Evolutionary conservation across 306 rosid genomes (phyloP), one percentile per base, ranked within the genome.

Genomic region (Cucurbita ficifolia): DNA sequence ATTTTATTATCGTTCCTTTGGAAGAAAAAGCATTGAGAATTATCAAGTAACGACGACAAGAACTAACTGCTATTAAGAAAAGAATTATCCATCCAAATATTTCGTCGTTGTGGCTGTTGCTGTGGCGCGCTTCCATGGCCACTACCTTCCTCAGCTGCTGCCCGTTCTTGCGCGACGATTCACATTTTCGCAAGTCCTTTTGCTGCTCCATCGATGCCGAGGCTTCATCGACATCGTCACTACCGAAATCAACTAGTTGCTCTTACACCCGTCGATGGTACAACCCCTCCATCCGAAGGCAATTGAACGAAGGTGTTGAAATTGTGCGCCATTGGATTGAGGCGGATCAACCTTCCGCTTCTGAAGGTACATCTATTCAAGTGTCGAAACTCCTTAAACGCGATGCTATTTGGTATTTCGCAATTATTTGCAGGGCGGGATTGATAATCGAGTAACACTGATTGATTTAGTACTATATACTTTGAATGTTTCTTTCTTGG

Each of bases 291-390:
- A 46, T 79, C 56, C 75, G 53, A n/a, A 46, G 60, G 10, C 77
- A 75, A 22, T 80, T 69, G 48, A 58, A 42, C 49, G 73, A 45
- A 1, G 70, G 76, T 50, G 84, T 67, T 29, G 79, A 76, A 70
- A 73, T 90, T 48, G 64, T 79, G 24, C 96, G 96, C 76, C 89
- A 69, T 16, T 92, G 96, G 96, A 52, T 92, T 72, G 81, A 90
- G 76, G 72, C 85, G n/a, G 82, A 81, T 68, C 82, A 78, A 40
- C 76, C 85, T 0, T 83, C 82, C 6, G 83, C 83, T 18, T 89
- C 95, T 53, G 65, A 75, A 70, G 89, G 91, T 88, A 24, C 2
- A 1, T 7, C 5, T 35, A 6, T 51, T 11, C 21, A 18, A 67
- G 13, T 40, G 0, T 36, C 10, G 12, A 36, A 17, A 2, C 61